These are phyloP conservation scores for Candida nanaspora DNA, from an alignment of 805 yeast species.

Conservation along the genomic window DNA sequence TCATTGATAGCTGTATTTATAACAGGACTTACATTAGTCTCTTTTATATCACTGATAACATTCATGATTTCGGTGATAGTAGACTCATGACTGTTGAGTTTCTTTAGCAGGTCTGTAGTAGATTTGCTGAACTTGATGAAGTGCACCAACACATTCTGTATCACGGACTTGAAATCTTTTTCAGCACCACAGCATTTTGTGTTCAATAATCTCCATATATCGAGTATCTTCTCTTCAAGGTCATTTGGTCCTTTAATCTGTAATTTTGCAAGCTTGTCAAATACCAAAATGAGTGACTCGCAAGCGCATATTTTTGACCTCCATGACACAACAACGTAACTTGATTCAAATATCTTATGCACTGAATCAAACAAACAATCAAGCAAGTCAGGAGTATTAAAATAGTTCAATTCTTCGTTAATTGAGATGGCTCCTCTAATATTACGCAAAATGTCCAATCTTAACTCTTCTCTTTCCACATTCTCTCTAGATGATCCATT, in stretches of 20 bases:
- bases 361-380: slow-evolving; percentile 24
- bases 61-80: slow-evolving; percentile 29
- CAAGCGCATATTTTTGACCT: slow-evolving; percentile 43
- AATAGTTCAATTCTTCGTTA: not conserved
- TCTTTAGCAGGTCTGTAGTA: not conserved
- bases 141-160: slow-evolving; percentile 54
- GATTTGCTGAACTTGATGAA: slow-evolving; percentile 19
- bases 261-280: slow-evolving; percentile 5
- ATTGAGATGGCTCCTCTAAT: not conserved
- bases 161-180: slow-evolving; percentile 10
- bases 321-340: slow-evolving; percentile 44
- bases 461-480: not conserved
- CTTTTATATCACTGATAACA: slow-evolving; percentile 19
- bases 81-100: not conserved
- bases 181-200: not conserved
- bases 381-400: slow-evolving; percentile 15
- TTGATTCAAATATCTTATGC: slow-evolving; percentile 19
- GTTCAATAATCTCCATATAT: not conserved
- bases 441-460: not conserved
- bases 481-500: slow-evolving; percentile 1
- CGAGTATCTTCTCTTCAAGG: not conserved
- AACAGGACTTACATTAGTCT: slow-evolving; percentile 39
- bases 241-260: not conserved
- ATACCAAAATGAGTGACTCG: slow-evolving; percentile 28
- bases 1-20: slow-evolving; percentile 29